Percentiles rank a stretch among this genome's conserved stretches.
phyloP scores from a whole-genome alignment of 2,329 filamentous ascomycete genomes.

The Colletotrichum spinosum region DNA sequence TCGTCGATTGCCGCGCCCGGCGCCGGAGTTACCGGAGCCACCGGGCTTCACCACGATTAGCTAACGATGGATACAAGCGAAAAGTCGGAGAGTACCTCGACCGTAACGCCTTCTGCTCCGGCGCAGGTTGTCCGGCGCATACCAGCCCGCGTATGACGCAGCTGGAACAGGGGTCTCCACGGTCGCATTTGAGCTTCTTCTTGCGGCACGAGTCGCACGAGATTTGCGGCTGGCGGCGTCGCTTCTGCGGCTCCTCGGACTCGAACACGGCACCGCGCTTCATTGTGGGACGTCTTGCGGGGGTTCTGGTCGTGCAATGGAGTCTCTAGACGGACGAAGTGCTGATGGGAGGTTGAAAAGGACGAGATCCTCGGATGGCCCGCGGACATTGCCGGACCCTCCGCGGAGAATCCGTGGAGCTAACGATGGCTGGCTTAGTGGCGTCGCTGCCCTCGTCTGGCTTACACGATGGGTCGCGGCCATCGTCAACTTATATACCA shows the following conservation, averaged over 20 bases:
- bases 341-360: background rate
- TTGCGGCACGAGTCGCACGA: slow-evolving; percentile 47
- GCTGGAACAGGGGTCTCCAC: slow-evolving; percentile 43
- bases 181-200: slow-evolving; percentile 49
- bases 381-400: slow-evolving; percentile 4
- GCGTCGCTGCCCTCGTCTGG: too few species aligned
- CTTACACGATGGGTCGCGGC: too few species aligned
- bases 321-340: background rate
- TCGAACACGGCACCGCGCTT: slow-evolving; percentile 17
- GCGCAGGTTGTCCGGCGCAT: slow-evolving; percentile 39
- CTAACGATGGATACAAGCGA: too few species aligned
- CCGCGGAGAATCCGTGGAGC: slow-evolving; percentile 34
- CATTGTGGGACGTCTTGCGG: background rate
- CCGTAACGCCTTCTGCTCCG: background rate
- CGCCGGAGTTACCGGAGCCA: background rate
- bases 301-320: background rate
- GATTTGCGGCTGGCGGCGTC: slow-evolving; percentile 44
- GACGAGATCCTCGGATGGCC: slow-evolving; percentile 4
- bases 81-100: background rate
- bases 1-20: slow-evolving; percentile 8
- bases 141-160: slow-evolving; percentile 42
- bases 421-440: background rate
- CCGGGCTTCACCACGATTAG: background rate
- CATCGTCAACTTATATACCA: too few species aligned
- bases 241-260: background rate